Base-by-base conservation (phyloP, 2,329 filamentous ascomycete species). In the Penicillium sp. region DNA sequence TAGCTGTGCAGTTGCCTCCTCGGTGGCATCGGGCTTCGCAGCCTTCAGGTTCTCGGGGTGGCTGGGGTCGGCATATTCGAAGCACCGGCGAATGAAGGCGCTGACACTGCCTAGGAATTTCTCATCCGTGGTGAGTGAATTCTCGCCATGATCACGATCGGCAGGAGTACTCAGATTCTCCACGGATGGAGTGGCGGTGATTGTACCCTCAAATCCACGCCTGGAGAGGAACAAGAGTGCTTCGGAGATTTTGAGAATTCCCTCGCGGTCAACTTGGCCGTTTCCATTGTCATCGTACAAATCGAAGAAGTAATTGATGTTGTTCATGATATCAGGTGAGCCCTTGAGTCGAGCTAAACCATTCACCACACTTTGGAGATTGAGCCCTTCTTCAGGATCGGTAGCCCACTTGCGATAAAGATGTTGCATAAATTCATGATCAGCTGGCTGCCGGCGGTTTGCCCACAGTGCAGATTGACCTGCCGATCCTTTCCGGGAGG, bases 291-390 rank as follows among this genome's bases (percentile, higher is more conserved):
- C 93, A 69, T 99, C 94, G 71, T 97, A 97, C 0, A 99, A 84
- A 67, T 97, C 91, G 65, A 99, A 99, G 73, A 99, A 97, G 75
- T 97, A 97, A 56, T 87, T 94, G 68, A 99, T 97, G 55, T 90
- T 94, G 29, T 91, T 91, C 93, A 99, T 97, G 62, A 99, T 97
- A 73, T 99, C 94, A 44, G 88, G 87, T 52, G 89, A 92, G 8
- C 94, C 93, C 72, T 96, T 97, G 67, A 99, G 91, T 13, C 90
- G 86, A 2, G 93, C 92, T 43, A 99, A 80, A 0, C 94, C 94
- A 16, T 88, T 89, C 5, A 97, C 94, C 2, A 99, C 91, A 64
- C 97, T 91, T 67, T 96, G 92, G 47, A 99, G 77, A 16, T 87
- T 95, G 59, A 99, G 76, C 1, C 88, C 86, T n/a, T 87, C 88